These are phyloP conservation scores for Neurospora sp. DNA, from an alignment of 495 filamentous ascomycete species.

Conservation along the genomic window DNA sequence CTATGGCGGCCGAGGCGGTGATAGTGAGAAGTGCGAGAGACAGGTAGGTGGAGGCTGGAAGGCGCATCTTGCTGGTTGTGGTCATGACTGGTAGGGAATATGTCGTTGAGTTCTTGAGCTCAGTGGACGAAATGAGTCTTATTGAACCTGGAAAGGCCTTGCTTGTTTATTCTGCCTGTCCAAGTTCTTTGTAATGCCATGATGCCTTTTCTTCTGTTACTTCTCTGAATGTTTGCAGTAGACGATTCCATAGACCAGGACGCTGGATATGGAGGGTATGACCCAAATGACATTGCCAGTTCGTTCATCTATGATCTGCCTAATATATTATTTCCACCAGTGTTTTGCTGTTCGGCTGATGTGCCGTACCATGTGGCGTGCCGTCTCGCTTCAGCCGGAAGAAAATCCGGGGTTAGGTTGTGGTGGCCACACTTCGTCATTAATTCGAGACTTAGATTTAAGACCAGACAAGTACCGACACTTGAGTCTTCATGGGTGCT, in stretches of 20 bases:
- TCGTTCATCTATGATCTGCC: not conserved
- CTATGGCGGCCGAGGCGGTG: conserved; percentile 15
- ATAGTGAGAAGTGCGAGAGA: conserved; percentile 2
- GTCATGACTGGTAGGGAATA: not conserved
- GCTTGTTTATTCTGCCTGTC: not conserved
- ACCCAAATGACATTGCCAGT: not conserved
- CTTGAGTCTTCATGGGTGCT: not conserved
- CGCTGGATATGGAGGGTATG: not conserved
- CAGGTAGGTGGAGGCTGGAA: not conserved
- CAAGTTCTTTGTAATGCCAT: not conserved
- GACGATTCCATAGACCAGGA: not conserved
- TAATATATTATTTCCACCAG: not conserved
- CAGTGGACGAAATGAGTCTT: not conserved
- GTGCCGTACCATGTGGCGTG: not conserved
- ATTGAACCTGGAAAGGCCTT: not conserved
- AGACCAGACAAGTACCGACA: not conserved
- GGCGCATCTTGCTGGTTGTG: conserved; percentile 2
- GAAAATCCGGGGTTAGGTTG: not conserved
- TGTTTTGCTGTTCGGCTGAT: not conserved
- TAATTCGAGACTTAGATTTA: not conserved
- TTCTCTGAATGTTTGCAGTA: not conserved
- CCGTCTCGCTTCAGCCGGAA: not conserved
- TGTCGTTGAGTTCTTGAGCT: not conserved
- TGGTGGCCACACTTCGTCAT: not conserved
- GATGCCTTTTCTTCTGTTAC: not conserved